Base-by-base conservation (phyloP, 257 asterid species). In the Oldenlandia corymbosa region DNA sequence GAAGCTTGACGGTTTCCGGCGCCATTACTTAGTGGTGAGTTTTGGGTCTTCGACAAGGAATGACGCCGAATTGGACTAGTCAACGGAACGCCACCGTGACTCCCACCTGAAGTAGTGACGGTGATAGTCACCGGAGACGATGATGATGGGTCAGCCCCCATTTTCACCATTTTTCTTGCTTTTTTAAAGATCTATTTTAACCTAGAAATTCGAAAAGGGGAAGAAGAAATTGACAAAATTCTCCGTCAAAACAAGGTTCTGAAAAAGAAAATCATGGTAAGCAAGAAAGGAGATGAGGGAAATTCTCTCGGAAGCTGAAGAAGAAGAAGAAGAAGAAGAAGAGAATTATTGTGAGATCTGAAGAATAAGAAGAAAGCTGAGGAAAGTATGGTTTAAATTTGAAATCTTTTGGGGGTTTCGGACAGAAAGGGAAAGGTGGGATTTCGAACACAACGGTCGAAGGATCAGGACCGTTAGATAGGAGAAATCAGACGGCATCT, bases 71-170 rank as follows among this genome's bases (percentile, higher is more conserved):
- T 60, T 0, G 97, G 98, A 69, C 97, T 89, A 1, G 95, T 87
- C 24, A 92, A 55, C 0, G 89, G 84, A 36, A 65, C 60, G 63
- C 83, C 80, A 5, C 83, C 80, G 3, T 86, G 85, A 10, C 79
- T 75, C 0, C 85, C 88, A 20, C 89, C 94, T 54, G 97, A 81
- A 68, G 95, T 76, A 1, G 96, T 85, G 47, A 90, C 86, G 0
- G 90, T 85, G 42, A 90, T 91, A 0, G 85, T 89, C 81, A 85
- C 94, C 55, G 94, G 96, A 24, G 98, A 87, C 2, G 94, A 83
- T 20, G 90, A 71, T 36, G 90, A 79, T 42, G 96, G 83, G 59
- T 88, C 81, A 24, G 72, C 65, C 18, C 78, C 78, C 88, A 71
- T 81, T 78, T 80, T 81, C 84, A 81, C 84, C 85, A 84, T 56